Base-by-base conservation (phyloP, 179 eudicot species). In the Corrigiola litoralis region DNA sequence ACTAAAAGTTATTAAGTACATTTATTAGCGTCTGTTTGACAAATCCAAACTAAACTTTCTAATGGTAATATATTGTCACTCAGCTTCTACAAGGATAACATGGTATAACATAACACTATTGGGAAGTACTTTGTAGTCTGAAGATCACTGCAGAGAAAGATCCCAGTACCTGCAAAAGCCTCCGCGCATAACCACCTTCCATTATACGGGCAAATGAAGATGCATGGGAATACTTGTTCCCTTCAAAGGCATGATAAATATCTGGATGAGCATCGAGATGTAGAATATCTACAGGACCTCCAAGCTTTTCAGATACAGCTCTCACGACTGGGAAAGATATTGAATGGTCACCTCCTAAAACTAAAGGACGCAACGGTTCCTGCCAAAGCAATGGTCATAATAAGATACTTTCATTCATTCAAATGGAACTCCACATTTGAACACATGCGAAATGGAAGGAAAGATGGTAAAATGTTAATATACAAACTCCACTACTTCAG, bases 331-430 rank as follows among this genome's bases (percentile, higher is more conserved):
- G 99, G 73, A 58, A 94, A 6, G 65, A 94, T 79, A 94, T 94
- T 12, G 99, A 94, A 79, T 94, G 99, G 67, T 94, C 99, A 61
- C 99, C 99, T 12, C 99, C 99, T 66, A 94, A 79, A 68, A 94
- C 92, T 61, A 94, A 69, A 65, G 99, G 99, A 23, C 88, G 85
- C 77, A 94, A 72, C 44, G 97, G 99, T 32, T 76, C 87, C 99
- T 94, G 82, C 62, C 50, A 69, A 45, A 42, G 17, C 24, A 33
- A 67, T 50, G n/a, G 32, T 57, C 61, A 62, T 17, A 42, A 48
- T 32, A 58, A 28, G 53, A 41, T 31, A 18, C 6, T 17, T 44
- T 50, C n/a, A 29, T 28, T 6, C n/a, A 31, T 6, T 14, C 4
- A 58, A 51, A 31, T 20, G 54, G 49, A 27, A 14, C 12, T 29